These are phyloP conservation scores for Apiospora koreana DNA, from an alignment of 2,329 filamentous ascomycete genomes.

Conservation along the genomic window DNA sequence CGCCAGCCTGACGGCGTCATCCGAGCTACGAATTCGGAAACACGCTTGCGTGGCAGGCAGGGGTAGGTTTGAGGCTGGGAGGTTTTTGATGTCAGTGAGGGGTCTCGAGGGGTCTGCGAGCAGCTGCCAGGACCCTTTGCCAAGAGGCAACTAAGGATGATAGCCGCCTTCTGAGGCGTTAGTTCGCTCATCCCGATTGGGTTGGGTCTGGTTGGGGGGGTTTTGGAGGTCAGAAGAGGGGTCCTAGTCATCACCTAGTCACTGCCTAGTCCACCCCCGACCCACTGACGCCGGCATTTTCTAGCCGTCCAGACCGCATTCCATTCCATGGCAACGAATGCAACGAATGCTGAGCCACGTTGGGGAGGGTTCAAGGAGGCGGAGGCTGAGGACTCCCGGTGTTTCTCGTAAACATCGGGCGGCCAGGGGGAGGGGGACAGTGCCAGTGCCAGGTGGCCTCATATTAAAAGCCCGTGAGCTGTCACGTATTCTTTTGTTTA, in stretches of 20 bases:
- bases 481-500: not conserved
- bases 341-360: not conserved
- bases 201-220: not conserved
- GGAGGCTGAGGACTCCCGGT: not conserved
- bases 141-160: not conserved
- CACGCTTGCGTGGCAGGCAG: slow-evolving; percentile 1
- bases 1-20: not conserved
- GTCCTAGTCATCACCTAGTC: too few relatives aligned
- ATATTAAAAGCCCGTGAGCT: not conserved
- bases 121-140: not conserved
- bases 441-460: not conserved
- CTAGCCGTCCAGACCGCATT: slow-evolving; percentile 1
- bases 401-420: not conserved
- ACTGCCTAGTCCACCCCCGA: not conserved
- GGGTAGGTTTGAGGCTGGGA: not conserved
- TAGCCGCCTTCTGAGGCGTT: not conserved
- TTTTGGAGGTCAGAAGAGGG: too few relatives aligned
- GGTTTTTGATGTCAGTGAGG: too few relatives aligned
- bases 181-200: slow-evolving; percentile 4
- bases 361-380: not conserved
- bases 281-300: not conserved
- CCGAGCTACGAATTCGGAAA: not conserved
- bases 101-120: too few relatives aligned
- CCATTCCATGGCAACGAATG: not conserved
- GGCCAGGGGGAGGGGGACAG: too few relatives aligned